Conservation (phyloP, 495 filamentous ascomycete genomes). For the Talaromyces stipitatus region DNA sequence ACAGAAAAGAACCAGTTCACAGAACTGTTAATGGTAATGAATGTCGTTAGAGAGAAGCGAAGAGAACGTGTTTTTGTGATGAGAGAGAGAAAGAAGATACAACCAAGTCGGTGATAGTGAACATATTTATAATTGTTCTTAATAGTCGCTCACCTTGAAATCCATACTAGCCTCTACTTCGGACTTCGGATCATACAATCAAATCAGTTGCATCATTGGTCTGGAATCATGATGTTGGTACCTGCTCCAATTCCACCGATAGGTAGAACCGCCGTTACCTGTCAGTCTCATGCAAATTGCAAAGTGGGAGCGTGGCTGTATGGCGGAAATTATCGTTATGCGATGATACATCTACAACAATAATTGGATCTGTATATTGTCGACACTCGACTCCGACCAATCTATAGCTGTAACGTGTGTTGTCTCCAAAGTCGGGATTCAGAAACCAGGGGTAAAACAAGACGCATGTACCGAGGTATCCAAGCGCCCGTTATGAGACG, state of each 20-base stretch:
- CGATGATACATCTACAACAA: not conserved
- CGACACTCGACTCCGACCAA: not conserved
- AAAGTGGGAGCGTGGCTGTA: not conserved
- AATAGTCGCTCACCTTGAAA: not conserved
- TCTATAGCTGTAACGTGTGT: not conserved
- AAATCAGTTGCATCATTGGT: not conserved
- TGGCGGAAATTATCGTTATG: not conserved
- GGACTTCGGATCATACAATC: not conserved
- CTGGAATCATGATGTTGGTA: not conserved
- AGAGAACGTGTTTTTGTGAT: not conserved
- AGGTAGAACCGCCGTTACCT: not conserved
- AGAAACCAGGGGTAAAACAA: not conserved
- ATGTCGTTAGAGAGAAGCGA: not conserved
- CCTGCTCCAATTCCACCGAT: not conserved
- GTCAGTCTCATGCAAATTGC: not conserved
- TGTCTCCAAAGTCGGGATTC: not conserved
- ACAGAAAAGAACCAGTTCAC: not conserved
- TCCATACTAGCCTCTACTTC: not conserved
- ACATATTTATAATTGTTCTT: not conserved
- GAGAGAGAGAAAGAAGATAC: not conserved
- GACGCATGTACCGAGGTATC: too few species aligned
- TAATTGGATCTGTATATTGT: not conserved
- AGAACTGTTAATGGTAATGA: not conserved
- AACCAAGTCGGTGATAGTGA: not conserved
- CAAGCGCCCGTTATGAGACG: not conserved